phyloP scores from a whole-genome alignment of 805 yeast species.

The Zygosaccharomyces gambellarensis region DNA sequence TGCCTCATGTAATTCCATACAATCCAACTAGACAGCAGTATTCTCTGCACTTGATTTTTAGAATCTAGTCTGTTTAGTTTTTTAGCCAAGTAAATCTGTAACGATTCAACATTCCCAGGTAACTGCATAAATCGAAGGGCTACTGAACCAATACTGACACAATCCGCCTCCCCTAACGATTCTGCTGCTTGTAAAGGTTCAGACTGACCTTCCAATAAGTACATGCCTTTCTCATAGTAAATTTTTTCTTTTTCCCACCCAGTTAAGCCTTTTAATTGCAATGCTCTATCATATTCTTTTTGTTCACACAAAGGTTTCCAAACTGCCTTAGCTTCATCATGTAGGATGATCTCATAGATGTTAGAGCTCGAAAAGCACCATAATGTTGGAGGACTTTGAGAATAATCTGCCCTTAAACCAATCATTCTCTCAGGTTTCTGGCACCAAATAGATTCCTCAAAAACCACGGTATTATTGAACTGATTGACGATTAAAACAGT shows the following conservation, averaged over 20 bases:
- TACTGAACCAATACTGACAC: constrained; percentile 64
- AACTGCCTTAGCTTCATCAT: constrained; percentile 65
- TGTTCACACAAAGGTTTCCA: constrained; percentile 62
- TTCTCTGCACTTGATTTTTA: constrained; percentile 28
- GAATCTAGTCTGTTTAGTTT: constrained; percentile 38
- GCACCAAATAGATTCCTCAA: constrained; percentile 38
- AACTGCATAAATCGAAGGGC: constrained; percentile 51
- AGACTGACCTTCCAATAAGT: constrained; percentile 35
- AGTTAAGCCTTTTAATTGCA: constrained; percentile 37
- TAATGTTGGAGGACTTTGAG: constrained; percentile 44
- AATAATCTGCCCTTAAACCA: constrained; percentile 49
- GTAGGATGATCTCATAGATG: constrained; percentile 67
- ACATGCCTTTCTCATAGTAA: constrained; percentile 50
- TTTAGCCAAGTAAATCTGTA: constrained; percentile 42
- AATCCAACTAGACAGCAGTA: constrained; percentile 36
- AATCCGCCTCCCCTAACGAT: constrained; percentile 52
- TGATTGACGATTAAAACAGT: constrained; percentile 46
- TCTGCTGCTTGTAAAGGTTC: constrained; percentile 44
- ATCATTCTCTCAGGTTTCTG: constrained; percentile 36
- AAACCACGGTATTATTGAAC: constrained; percentile 45
- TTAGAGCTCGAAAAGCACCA: constrained; percentile 66
- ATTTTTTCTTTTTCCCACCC: constrained; percentile 46
- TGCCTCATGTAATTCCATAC: constrained; percentile 35
- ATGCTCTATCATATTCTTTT: constrained; percentile 60
- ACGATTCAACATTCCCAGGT: constrained; percentile 38